Conservation (phyloP, 1,284 basidiomycete species). For the Ustilago cynodontis region DNA sequence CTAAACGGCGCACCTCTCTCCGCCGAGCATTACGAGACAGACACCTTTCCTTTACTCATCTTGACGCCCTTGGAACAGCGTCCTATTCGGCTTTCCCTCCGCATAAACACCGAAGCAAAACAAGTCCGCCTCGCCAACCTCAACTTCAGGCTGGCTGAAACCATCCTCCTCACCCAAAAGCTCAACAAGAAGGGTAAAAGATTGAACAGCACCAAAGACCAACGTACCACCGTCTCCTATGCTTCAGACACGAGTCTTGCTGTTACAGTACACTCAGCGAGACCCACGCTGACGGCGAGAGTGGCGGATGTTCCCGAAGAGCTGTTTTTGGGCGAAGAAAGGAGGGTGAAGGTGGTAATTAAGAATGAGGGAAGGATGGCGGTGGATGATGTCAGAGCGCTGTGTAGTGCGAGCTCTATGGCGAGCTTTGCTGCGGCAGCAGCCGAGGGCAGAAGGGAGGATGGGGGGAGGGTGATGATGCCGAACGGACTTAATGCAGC, state of each 20-base stretch:
- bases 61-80: slow-evolving; percentile 21
- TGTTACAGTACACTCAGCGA: slow-evolving; percentile 63
- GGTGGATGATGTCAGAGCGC: slow-evolving; percentile 33
- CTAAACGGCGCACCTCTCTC: not conserved
- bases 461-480: slow-evolving; percentile 36
- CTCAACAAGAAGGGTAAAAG: slow-evolving; percentile 71
- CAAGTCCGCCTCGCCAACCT: slow-evolving; percentile 64
- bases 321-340: slow-evolving; percentile 25
- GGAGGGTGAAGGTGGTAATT: slow-evolving; percentile 23
- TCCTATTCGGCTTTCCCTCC: slow-evolving; percentile 12
- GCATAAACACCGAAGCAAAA: slow-evolving; percentile 16
- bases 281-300: slow-evolving; percentile 30
- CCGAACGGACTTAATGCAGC: slow-evolving; percentile 59
- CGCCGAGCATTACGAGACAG: slow-evolving; percentile 35
- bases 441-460: slow-evolving; percentile 23
- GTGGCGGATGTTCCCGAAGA: slow-evolving; percentile 18
- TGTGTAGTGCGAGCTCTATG: slow-evolving; percentile 25
- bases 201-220: slow-evolving; percentile 71
- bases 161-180: slow-evolving; percentile 70
- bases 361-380: slow-evolving; percentile 21
- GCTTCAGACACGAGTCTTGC: slow-evolving; percentile 70
- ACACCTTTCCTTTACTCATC: slow-evolving; percentile 54
- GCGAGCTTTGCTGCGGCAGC: slow-evolving; percentile 21
- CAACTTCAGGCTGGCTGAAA: slow-evolving; percentile 71
- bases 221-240: slow-evolving; percentile 71